phyloP scores from a whole-genome alignment of 2,329 filamentous ascomycete genomes.

The Diaporthe amygdali region DNA sequence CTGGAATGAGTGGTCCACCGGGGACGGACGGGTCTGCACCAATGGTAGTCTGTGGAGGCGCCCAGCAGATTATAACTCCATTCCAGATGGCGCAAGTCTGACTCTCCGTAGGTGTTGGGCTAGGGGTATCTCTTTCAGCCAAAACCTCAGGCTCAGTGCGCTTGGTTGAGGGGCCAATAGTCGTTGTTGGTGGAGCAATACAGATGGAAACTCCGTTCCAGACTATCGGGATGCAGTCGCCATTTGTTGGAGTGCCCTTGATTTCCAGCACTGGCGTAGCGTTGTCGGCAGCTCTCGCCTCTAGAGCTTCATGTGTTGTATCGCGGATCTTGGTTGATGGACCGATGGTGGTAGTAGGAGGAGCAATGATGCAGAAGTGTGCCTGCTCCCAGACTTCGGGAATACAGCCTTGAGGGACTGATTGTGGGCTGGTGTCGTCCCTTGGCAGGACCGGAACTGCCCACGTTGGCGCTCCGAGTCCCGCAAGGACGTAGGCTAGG shows the following conservation, averaged over 20 bases:
- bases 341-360: background rate
- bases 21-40: conserved; percentile 32
- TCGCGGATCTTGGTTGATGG: background rate
- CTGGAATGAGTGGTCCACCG: conserved; percentile 37
- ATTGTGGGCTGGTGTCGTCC: background rate
- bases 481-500: background rate
- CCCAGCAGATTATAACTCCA: conserved; percentile 1
- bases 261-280: background rate
- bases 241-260: background rate
- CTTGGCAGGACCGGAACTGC: conserved; percentile 2
- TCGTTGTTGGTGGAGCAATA: background rate
- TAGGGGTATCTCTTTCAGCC: background rate
- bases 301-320: background rate
- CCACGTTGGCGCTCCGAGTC: conserved; percentile 5
- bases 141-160: background rate
- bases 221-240: background rate
- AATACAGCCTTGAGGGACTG: background rate
- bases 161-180: conserved; percentile 2
- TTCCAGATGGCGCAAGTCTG: conserved; percentile 4
- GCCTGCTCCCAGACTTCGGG: conserved; percentile 5
- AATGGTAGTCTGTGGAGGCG: conserved; percentile 1
- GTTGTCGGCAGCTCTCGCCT: background rate
- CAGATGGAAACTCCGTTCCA: conserved; percentile 7
- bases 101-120: background rate
- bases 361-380: conserved; percentile 7